These are phyloP conservation scores for Neonectria sp. DNA, from an alignment of 2,329 filamentous ascomycete genomes.

Conservation along the genomic window DNA sequence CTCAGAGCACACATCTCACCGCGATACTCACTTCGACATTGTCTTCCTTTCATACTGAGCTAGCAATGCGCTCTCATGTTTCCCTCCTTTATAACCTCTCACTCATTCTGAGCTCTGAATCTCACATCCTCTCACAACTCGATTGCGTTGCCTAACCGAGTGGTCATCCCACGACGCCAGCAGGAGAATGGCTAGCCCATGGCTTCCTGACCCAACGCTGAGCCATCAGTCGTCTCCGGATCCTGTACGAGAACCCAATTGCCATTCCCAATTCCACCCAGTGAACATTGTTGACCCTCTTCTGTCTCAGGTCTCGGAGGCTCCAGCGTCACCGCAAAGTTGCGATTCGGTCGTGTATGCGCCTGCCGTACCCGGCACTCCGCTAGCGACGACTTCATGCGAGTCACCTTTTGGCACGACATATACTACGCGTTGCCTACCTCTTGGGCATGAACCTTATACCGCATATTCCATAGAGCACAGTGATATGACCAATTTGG, in stretches of 20 bases:
- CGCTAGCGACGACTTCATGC: too few relatives aligned
- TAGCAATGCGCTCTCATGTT: not conserved
- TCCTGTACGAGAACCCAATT: not conserved
- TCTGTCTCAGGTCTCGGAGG: not conserved
- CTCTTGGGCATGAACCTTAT: not conserved
- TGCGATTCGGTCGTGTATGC: not conserved
- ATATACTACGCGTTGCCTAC: not conserved
- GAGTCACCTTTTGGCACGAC: not conserved
- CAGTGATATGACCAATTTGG: not conserved
- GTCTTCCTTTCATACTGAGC: not conserved
- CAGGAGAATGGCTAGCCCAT: not conserved
- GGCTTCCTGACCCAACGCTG: not conserved
- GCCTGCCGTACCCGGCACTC: not conserved
- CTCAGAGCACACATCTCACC: not conserved
- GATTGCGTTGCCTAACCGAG: not conserved
- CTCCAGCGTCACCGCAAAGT: not conserved
- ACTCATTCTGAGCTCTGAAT: not conserved
- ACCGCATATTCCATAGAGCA: not conserved
- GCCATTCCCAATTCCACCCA: not conserved
- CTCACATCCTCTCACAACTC: not conserved
- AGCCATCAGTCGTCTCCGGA: not conserved
- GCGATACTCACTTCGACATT: not conserved
- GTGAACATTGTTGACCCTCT: not conserved
- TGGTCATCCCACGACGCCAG: not conserved
- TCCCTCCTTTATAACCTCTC: not conserved